phyloP scores from a whole-genome alignment of 176 grass and related monocot genomes.

The Tuctoria greenei region DNA sequence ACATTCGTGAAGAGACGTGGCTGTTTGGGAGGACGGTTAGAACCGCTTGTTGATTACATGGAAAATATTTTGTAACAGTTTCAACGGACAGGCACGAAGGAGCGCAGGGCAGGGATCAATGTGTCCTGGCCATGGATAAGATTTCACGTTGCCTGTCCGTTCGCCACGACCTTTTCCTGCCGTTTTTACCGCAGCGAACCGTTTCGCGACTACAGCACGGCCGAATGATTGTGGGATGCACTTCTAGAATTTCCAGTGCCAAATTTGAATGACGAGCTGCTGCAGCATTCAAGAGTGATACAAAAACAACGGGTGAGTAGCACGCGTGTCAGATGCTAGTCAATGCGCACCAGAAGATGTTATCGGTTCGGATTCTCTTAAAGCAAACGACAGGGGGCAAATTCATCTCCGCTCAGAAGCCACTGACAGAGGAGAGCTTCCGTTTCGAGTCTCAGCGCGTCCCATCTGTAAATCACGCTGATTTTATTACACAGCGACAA shows the following conservation, averaged over 20 bases:
- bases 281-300: neutral
- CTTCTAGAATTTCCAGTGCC: constrained; percentile 13
- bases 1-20: too few relatives aligned
- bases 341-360: too few relatives aligned
- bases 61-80: too few relatives aligned
- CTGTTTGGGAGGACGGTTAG: too few relatives aligned
- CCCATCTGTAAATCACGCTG: neutral
- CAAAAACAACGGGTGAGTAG: too few relatives aligned
- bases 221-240: neutral
- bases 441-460: too few relatives aligned
- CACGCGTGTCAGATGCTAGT: too few relatives aligned
- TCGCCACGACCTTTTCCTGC: neutral
- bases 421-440: too few relatives aligned
- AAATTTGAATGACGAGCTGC: neutral
- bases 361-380: too few relatives aligned
- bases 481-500: constrained; percentile 39
- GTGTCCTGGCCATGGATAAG: neutral
- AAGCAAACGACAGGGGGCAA: too few relatives aligned
- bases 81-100: neutral
- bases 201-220: neutral
- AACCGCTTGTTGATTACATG: too few relatives aligned
- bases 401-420: too few relatives aligned
- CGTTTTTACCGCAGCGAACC: constrained; percentile 4
- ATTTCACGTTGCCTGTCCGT: constrained; percentile 16
- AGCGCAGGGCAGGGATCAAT: constrained; percentile 4